Conservation (phyloP, 2,329 filamentous ascomycete genomes). For the Fusarium pininemorale region DNA sequence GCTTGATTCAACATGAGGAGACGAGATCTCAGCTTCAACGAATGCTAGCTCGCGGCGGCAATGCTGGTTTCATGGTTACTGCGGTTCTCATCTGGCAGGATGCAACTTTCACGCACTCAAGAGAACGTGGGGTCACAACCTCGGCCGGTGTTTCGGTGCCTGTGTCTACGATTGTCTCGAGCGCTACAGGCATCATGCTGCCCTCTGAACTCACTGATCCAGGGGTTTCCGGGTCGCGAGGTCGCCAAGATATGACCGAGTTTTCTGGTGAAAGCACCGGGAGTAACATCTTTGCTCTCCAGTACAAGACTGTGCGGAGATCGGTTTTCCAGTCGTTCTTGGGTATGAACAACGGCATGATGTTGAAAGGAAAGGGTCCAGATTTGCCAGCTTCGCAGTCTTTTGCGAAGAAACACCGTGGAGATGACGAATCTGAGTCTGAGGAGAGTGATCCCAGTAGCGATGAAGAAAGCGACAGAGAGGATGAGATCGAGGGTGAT, state of each 20-base stretch:
- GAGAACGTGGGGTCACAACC: not conserved
- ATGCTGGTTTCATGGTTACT: not conserved
- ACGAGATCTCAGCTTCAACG: not conserved
- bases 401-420: not conserved
- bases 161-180: not conserved
- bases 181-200: not conserved
- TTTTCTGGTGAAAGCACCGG: not conserved
- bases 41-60: not conserved
- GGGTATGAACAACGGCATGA: not conserved
- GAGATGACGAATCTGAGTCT: not conserved
- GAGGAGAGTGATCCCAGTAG: not conserved
- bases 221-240: not conserved
- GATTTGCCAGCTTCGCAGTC: not conserved
- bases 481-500: not conserved
- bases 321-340: not conserved
- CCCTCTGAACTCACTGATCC: not conserved
- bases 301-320: not conserved
- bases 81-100: not conserved
- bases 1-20: not conserved
- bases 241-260: not conserved
- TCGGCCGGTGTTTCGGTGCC: not conserved
- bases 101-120: not conserved
- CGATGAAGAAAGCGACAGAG: not conserved
- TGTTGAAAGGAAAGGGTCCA: not conserved
- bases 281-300: not conserved